Conservation (phyloP, 768 basidiomycete genomes). For the Strobilomyces dryophilus region DNA sequence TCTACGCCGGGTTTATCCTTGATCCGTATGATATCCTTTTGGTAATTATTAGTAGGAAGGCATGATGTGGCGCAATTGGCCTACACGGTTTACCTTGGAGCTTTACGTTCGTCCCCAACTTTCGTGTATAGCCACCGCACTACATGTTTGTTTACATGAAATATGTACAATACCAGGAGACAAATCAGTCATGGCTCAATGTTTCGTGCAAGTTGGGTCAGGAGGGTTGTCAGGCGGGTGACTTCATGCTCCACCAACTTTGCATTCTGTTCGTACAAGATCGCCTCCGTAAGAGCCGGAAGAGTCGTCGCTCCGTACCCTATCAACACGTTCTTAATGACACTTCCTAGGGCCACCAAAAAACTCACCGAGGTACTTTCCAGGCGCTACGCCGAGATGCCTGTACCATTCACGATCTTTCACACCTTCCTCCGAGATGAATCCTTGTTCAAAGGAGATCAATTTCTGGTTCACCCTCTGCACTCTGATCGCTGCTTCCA, state of each 20-base stretch:
- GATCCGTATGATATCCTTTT: conserved; percentile 3
- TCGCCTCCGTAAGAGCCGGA: conserved; percentile 74
- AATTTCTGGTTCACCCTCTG: conserved; percentile 61
- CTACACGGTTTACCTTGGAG: no score
- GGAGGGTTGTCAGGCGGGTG: conserved; percentile 46
- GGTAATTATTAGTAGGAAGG: conserved; percentile 14
- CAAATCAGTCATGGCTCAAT: conserved; percentile 12
- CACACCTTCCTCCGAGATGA: conserved; percentile 74
- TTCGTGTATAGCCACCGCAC: no score
- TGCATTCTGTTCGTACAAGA: conserved; percentile 59
- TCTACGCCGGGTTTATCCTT: conserved; percentile 9
- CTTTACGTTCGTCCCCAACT: no score
- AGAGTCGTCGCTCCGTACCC: conserved; percentile 85
- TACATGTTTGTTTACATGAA: no score
- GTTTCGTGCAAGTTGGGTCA: conserved; percentile 48
- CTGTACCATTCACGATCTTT: conserved; percentile 83
- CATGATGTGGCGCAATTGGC: no score
- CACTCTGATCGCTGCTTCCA: conserved; percentile 57
- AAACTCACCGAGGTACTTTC: conserved; percentile 70
- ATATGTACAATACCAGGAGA: neutral
- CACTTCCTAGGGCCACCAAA: neutral
- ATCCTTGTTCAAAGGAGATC: conserved; percentile 70
- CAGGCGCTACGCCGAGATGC: conserved; percentile 83
- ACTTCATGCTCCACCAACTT: conserved; percentile 61
- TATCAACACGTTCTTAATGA: conserved; percentile 21